phyloP scores from a whole-genome alignment of 176 grass and related monocot species.

The Bothriochloa decipiens region DNA sequence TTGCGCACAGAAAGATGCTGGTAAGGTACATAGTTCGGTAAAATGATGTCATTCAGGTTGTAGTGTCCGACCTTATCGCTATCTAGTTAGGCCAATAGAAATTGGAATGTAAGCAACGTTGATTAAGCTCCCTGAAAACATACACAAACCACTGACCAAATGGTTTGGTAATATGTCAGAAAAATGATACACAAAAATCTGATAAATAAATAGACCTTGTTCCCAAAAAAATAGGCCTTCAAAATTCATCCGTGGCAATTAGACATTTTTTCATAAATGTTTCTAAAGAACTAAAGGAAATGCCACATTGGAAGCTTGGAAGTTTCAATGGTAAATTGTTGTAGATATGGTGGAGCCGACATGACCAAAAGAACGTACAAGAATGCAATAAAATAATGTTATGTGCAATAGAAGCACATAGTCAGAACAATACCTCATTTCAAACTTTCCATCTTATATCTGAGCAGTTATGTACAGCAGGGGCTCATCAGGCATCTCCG shows the following conservation, averaged over 20 bases:
- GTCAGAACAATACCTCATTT: slow-evolving; percentile 33
- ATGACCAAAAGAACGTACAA: neutral
- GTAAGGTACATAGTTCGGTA: slow-evolving; percentile 2
- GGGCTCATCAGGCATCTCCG: neutral
- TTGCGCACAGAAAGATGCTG: neutral
- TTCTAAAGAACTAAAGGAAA: neutral
- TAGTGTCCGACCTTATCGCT: neutral
- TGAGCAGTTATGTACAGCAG: neutral
- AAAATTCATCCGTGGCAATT: slow-evolving; percentile 18
- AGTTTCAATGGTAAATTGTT: neutral
- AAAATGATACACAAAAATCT: slow-evolving; percentile 25
- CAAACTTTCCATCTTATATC: neutral
- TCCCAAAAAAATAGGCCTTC: neutral
- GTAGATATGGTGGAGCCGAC: neutral
- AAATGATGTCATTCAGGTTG: neutral
- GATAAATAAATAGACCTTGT: neutral
- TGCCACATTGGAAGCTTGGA: neutral
- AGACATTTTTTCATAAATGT: slow-evolving; percentile 1
- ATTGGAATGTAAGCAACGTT: neutral
- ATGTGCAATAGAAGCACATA: neutral
- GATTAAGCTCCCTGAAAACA: neutral
- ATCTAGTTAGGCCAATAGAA: neutral
- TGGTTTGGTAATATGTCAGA: neutral
- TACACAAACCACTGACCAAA: neutral
- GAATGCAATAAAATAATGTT: neutral